A percentile compares a stretch with the other conserved stretches of the same genome.
Evolutionary conservation across 805 yeast species (phyloP).

Genomic region (Blastobotrys chiropterorum): DNA sequence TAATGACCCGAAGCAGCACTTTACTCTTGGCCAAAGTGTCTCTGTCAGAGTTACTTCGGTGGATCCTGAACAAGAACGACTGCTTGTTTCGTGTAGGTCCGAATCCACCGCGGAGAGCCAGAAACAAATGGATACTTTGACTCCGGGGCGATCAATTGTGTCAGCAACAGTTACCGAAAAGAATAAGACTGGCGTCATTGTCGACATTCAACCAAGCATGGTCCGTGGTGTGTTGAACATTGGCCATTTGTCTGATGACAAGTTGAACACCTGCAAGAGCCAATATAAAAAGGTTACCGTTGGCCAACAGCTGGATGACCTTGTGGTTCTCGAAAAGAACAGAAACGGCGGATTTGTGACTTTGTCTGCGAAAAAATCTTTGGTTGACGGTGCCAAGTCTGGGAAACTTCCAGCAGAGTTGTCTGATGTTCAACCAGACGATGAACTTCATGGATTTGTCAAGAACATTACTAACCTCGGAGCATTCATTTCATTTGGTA

Average conservation of each 20-base stretch:
- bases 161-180: constrained; percentile 63
- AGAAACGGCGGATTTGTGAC: constrained; percentile 52
- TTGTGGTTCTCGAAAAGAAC: constrained; percentile 65
- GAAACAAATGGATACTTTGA: constrained; percentile 45
- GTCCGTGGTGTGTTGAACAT: constrained; percentile 65
- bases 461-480: constrained; percentile 76
- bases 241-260: constrained; percentile 74
- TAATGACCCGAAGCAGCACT: constrained; percentile 65
- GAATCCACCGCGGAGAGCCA: constrained; percentile 39
- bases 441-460: constrained; percentile 63
- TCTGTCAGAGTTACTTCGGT: constrained; percentile 57
- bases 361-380: constrained; percentile 56
- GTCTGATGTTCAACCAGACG: constrained; percentile 49
- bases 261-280: constrained; percentile 60
- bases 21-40: constrained; percentile 80
- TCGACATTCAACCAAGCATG: constrained; percentile 47
- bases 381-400: constrained; percentile 57
- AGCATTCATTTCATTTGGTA: constrained; percentile 75
- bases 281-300: constrained; percentile 53
- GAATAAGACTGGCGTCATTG: constrained; percentile 63
- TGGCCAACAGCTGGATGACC: constrained; percentile 51
- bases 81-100: constrained; percentile 64
- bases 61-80: constrained; percentile 46
- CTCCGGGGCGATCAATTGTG: constrained; percentile 41
- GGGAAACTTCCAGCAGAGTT: constrained; percentile 51